Percentiles rank a stretch among this genome's conserved stretches.
These are phyloP conservation scores for Sideroxylon spinosum DNA, from an alignment of 179 eudicot species.

Conservation along the genomic window DNA sequence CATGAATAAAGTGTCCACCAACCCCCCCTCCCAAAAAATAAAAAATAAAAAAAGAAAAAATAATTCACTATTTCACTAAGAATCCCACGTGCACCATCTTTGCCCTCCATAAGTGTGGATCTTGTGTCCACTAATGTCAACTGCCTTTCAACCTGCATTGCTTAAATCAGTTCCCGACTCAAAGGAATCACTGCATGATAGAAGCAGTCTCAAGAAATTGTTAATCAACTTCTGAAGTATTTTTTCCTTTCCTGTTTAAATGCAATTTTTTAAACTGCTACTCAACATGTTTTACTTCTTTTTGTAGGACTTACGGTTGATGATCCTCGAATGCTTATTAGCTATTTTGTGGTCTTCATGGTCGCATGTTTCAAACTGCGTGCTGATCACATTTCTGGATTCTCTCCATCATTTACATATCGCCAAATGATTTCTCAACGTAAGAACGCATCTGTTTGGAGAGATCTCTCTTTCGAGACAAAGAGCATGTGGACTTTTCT, in stretches of 20 bases:
- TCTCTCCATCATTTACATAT: conserved; percentile 72
- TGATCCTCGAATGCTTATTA: conserved; percentile 79
- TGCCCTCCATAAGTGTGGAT: no score
- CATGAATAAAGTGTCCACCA: no score
- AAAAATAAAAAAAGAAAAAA: no score
- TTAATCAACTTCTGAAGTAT: conserved; percentile 4
- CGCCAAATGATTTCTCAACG: conserved; percentile 85
- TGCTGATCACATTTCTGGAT: conserved; percentile 66
- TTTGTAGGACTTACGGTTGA: conserved; percentile 82
- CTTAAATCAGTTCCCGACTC: neutral
- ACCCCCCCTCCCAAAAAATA: no score
- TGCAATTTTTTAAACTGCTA: conserved; percentile 5
- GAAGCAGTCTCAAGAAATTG: conserved; percentile 6
- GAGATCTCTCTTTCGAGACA: conserved; percentile 96
- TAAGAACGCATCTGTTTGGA: conserved; percentile 89
- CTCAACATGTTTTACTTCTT: conserved; percentile 4
- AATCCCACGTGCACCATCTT: no score
- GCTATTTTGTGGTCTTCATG: conserved; percentile 81
- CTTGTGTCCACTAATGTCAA: neutral
- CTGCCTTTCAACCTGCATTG: conserved; percentile 14
- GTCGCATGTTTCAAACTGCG: conserved; percentile 87
- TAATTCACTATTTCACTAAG: no score
- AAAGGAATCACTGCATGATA: neutral
- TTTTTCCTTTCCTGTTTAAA: neutral
- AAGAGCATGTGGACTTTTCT: conserved; percentile 98